Conservation (phyloP, 345 rosid genomes). For the Hirschfeldia incana region DNA sequence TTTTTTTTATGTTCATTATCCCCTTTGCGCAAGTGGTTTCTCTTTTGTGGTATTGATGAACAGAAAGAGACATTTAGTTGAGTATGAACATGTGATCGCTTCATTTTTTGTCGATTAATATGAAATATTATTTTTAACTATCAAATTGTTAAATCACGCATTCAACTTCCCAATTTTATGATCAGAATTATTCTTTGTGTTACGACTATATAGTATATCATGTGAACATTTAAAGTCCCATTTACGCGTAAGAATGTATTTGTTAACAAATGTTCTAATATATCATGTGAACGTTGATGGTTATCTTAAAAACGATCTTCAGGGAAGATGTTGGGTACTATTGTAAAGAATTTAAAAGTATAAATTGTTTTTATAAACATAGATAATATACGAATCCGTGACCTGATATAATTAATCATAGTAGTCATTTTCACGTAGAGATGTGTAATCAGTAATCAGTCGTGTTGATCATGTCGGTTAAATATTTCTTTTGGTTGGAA, state of each 20-base stretch:
- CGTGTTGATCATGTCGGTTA: constrained; percentile 18
- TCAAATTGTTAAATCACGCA: neutral
- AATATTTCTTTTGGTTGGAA: neutral
- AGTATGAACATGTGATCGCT: constrained; percentile 23
- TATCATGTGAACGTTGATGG: neutral
- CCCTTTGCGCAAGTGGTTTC: constrained; percentile 24
- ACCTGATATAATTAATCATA: neutral
- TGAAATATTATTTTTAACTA: neutral
- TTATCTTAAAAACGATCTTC: neutral
- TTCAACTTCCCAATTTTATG: neutral
- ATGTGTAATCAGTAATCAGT: constrained; percentile 8
- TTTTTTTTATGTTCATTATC: neutral
- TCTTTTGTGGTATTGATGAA: constrained; percentile 35
- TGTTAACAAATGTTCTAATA: neutral
- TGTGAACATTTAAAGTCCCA: neutral
- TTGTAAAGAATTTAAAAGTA: neutral
- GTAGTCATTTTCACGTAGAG: constrained; percentile 24
- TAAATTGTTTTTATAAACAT: neutral
- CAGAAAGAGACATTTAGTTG: constrained; percentile 29
- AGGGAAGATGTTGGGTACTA: neutral
- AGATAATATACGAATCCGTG: constrained; percentile 16
- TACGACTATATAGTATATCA: neutral
- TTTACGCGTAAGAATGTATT: neutral
- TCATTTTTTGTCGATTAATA: neutral
- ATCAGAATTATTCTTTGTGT: neutral